Conservation (phyloP, 805 yeast genomes). For the Henningerozyma blattae region DNA sequence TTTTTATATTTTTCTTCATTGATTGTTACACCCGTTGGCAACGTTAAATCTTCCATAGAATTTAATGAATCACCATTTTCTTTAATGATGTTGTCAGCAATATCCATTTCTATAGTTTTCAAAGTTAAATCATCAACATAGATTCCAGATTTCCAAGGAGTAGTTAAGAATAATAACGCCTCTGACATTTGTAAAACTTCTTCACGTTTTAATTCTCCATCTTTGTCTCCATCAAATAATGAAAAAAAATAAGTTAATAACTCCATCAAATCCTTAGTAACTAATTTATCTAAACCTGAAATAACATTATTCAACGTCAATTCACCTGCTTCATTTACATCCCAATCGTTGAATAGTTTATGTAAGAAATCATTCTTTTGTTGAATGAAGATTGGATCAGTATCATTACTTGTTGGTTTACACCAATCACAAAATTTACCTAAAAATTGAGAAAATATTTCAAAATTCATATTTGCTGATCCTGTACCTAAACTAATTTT, state of each 20-base stretch:
- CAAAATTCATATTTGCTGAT: conserved; percentile 60
- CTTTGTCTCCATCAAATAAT: conserved; percentile 50
- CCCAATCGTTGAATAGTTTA: conserved; percentile 65
- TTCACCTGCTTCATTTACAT: conserved; percentile 38
- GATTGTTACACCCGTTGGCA: conserved; percentile 50
- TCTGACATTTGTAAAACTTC: conserved; percentile 78
- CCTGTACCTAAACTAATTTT: conserved; percentile 41
- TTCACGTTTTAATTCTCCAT: conserved; percentile 60
- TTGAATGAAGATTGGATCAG: conserved; percentile 18
- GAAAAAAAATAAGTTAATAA: conserved; percentile 68
- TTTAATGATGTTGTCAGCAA: conserved; percentile 47
- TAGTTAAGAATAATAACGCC: conserved; percentile 68
- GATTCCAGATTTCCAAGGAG: conserved; percentile 72
- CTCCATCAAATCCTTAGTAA: conserved; percentile 66
- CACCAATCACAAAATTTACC: conserved; percentile 75
- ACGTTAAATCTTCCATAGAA: conserved; percentile 27
- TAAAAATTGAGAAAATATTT: conserved; percentile 62
- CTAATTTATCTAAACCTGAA: conserved; percentile 56
- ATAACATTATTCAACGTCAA: conserved; percentile 60
- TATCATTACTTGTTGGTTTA: conserved; percentile 26
- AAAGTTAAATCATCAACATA: conserved; percentile 55
- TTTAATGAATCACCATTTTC: conserved; percentile 20
- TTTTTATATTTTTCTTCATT: conserved; percentile 51
- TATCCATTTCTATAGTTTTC: conserved; percentile 48
- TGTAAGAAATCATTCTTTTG: conserved; percentile 39